Evolutionary conservation across 2,329 filamentous ascomycete genomes (phyloP), one percentile per base, ranked within the genome.

Genomic region (Bimuria novae-zelandiae): DNA sequence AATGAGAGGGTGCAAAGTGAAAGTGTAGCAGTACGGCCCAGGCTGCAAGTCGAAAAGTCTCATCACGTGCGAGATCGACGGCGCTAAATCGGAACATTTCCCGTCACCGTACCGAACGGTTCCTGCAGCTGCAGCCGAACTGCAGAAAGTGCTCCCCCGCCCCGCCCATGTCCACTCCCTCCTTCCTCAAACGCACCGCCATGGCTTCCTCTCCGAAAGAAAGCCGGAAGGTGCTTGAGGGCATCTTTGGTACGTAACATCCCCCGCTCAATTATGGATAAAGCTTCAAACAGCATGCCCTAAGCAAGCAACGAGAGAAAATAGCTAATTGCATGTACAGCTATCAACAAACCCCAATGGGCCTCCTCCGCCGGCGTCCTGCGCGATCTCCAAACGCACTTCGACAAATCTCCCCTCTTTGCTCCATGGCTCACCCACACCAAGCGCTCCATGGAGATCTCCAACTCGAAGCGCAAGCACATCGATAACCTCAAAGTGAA

Each of bases 301-400:
- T 6, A 6, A 27, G 25, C 25, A 6, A 27, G 32, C 21, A 45
- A 17, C 10, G 35, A 7, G 27, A 17, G 3, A n/a, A 37, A 50
- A 32, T 22, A n/a, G 10, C 42, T 50, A 36, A 51, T 19, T 14
- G 11, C 12, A 19, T 19, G 33, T 23, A 11, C 63, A 96, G 93
- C 90, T 73, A 89, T 99, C 75, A 91, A 96, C 78, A 99, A 99
- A 77, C 94, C 94, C 23, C 81, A 87, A 67, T 89, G 87, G 66
- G 84, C 93, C 67, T 91, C 89, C 71, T 97, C 93, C 29, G 92
- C 92, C 45, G 90, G 96, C 74, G 89, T 95, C 32, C 85, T 99
- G 61, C 92, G 93, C 70, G 88, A 93, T 69, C 86, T 95, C 53
- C 92, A 97, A 77, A 78, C 82, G 17, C 84, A 88, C 61, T 96